Evolutionary conservation across 352 stramenopile genomes (phyloP), one percentile per base, ranked within the genome.

Genomic region (Pythium graminicola): DNA sequence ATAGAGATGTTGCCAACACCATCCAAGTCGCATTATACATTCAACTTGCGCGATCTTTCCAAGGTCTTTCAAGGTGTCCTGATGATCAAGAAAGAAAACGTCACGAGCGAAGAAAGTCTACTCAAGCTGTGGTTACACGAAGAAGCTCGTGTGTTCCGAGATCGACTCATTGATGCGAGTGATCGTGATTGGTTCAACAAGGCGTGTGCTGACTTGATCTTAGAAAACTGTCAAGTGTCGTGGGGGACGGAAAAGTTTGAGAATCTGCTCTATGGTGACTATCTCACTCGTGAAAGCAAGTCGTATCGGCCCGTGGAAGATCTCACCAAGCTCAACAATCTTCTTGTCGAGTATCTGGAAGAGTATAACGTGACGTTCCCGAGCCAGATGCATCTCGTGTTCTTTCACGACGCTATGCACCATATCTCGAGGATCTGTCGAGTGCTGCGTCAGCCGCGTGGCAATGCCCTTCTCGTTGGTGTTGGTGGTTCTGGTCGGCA

Each of bases 341-440:
- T 97, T n/a, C 65, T 97, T 3, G 65, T 77, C 36, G 85, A 97
- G 53, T 95, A 95, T 52, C 52, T 98, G 6, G 91, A 98, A 56
- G 91, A 98, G 68, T 98, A 97, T 62, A 98, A 98, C 60, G 84
- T 97, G 50, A 95, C 82, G 20, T 96, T 95, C 52, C 79, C 89
- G 11, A 93, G 73, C 33, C 81, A 93, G 32, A 98, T 98, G 89
- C 80, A 97, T 58, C 65, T 98, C 24, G 91, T 98, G 13, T 97
- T 98, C 60, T 98, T 98, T 60, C 85, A 81, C 28, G 93, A 98
- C 56, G 93, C 93, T 0, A 93, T 98, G 49, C 76, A 95, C 27
- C 94, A 98, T 57, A 90, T 98, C 22, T 94, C 83, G 3, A 78
- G 90, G 14, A 97, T 98, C 29, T 92, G 83, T 52, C 83, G 94